A percentile compares a stretch with the other conserved stretches of the same genome.
phyloP scores from a whole-genome alignment of 208 protist genomes.

The Acanthamoeba triangularis region DNA sequence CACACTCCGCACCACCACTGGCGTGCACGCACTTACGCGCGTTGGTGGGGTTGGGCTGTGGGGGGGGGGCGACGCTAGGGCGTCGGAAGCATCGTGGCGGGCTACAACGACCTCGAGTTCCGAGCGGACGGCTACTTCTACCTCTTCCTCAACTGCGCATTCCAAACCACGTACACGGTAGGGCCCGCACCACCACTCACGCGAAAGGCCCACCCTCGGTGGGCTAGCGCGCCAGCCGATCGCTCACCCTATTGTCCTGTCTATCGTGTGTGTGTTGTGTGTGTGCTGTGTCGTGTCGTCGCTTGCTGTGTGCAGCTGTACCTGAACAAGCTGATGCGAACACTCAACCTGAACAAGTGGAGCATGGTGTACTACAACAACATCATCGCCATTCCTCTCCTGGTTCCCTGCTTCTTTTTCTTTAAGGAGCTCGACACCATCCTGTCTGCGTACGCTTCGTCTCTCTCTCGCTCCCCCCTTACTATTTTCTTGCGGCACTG shows the following conservation, averaged over 20 bases:
- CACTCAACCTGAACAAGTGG: neutral
- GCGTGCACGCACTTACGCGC: too few species aligned
- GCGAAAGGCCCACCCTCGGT: too few species aligned
- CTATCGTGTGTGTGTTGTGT: neutral
- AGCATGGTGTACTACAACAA: slow-evolving; percentile 63
- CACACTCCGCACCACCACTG: too few species aligned
- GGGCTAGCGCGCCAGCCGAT: neutral
- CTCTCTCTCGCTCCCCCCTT: neutral
- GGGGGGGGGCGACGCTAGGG: neutral
- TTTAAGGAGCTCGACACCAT: slow-evolving; percentile 27
- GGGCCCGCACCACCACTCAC: too few species aligned
- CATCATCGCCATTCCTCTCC: slow-evolving; percentile 13
- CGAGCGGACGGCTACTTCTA: slow-evolving; percentile 13
- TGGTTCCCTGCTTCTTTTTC: slow-evolving; percentile 13
- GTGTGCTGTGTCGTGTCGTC: too few species aligned
- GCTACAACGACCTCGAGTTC: slow-evolving; percentile 74
- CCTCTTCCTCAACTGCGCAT: slow-evolving; percentile 25
- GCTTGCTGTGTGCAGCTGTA: slow-evolving; percentile 17
- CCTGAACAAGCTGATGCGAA: slow-evolving; percentile 8
- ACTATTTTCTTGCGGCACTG: neutral
- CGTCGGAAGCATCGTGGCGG: slow-evolving; percentile 17
- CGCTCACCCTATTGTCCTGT: too few species aligned
- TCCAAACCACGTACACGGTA: slow-evolving; percentile 44
- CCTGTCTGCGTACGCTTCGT: neutral
- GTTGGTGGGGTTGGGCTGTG: too few species aligned